Evolutionary conservation across 2,329 filamentous ascomycete genomes (phyloP), one percentile per base, ranked within the genome.

Genomic region (Biscogniauxia mediterranea): DNA sequence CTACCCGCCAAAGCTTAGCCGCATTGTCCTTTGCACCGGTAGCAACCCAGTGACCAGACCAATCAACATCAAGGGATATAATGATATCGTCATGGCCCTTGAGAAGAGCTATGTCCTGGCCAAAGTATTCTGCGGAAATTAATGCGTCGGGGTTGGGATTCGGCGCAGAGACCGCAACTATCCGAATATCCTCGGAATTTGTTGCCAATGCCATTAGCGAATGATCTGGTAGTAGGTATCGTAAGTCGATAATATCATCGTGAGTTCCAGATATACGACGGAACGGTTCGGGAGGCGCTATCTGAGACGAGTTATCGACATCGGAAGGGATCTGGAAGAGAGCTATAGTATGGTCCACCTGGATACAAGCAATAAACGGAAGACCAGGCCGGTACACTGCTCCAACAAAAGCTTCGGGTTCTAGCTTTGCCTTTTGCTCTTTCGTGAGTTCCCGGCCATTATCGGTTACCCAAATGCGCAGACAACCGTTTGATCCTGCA

Each of bases 1-100:
- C 94, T 25, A 99, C 80, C 57, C 90, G 85, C 95, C 95, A 99
- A 42, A 99, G 78, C 66, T 91, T 88, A 19, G 94, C 95, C 2
- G 91, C 95, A 71, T 98, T 99, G 75, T 99, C 95, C 77, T 99
- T 99, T 21, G 95, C 92, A 57, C 94, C 95, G 1, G 95, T 98
- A 13, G 90, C 94, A 49, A 99, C 85, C 95, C 95, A 99, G 74
- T 95, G 89, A 0, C 96, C 96, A 9, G 95, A 98, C 92, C 93
- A 97, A 77, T 99, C 95, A 2, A 92, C 88, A 73, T 97, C 93
- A 50, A 99, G 81, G 61, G 93, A 93, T 68, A 99, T 96, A 62
- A 99, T 91, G 56, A 99, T 97, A 68, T 99, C 95, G 55, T 93
- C 89, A 69, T 99, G 95, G 1, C 95, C 95, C 71, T 91, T 92